phyloP scores from a whole-genome alignment of 2,329 filamentous ascomycete species.

The Trichoderma sp. region DNA sequence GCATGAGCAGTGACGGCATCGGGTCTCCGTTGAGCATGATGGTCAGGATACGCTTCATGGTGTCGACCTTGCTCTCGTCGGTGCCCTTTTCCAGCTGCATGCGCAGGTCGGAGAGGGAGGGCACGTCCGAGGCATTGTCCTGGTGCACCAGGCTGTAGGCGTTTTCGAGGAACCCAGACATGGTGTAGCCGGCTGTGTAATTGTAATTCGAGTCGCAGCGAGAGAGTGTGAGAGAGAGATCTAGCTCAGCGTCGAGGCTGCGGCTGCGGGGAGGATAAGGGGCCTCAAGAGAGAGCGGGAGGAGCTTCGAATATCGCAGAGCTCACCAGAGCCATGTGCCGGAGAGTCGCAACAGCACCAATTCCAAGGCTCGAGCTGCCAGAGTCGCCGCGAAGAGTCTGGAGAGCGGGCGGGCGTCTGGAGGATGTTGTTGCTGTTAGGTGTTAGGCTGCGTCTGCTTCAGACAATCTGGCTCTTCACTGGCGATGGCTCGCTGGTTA shows the following conservation, averaged over 20 bases:
- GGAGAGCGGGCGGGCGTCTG: constrained; percentile 38
- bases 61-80: constrained; percentile 90
- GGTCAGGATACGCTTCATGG: constrained; percentile 93
- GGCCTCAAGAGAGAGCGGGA: constrained; percentile 27
- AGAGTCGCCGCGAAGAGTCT: constrained; percentile 34
- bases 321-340: constrained; percentile 36
- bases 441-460: constrained; percentile 10
- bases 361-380: constrained; percentile 32
- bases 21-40: constrained; percentile 98
- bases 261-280: constrained; percentile 38
- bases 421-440: constrained; percentile 16
- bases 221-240: background rate
- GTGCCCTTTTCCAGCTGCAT: constrained; percentile 91
- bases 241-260: constrained; percentile 27
- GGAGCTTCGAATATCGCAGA: constrained; percentile 29
- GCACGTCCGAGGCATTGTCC: constrained; percentile 94
- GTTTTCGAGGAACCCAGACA: constrained; percentile 93
- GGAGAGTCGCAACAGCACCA: constrained; percentile 29
- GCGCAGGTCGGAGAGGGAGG: constrained; percentile 86
- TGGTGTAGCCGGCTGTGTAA: constrained; percentile 52
- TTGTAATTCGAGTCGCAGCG: constrained; percentile 12
- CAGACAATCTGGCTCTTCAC: constrained; percentile 20
- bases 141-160: constrained; percentile 96
- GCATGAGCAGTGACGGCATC: constrained; percentile 95
- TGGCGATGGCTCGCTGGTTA: constrained; percentile 32